These are phyloP conservation scores for Delphinella strobiligena DNA, from an alignment of 2,329 filamentous ascomycete genomes.

Conservation along the genomic window DNA sequence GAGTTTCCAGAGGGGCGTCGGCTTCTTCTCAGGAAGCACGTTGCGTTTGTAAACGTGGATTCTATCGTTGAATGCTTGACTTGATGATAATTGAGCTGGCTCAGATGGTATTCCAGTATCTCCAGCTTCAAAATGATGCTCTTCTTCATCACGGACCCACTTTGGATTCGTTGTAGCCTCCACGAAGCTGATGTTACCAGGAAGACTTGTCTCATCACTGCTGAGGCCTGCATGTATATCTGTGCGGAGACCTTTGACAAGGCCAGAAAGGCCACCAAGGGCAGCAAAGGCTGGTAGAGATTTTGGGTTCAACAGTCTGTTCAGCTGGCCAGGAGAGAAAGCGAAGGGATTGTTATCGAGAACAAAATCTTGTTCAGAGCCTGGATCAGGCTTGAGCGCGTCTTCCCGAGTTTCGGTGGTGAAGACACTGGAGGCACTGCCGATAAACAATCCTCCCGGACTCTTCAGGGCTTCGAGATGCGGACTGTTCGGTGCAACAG, in stretches of 20 bases:
- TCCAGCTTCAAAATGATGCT: not conserved
- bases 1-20: conserved; percentile 46
- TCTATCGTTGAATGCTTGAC: conserved; percentile 39
- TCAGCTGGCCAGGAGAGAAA: conserved; percentile 42
- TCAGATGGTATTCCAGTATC: not conserved
- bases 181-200: conserved; percentile 36
- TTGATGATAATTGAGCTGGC: conserved; percentile 4
- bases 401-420: conserved; percentile 14
- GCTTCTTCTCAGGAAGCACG: conserved; percentile 50
- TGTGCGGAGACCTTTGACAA: conserved; percentile 40
- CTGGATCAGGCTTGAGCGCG: conserved; percentile 18
- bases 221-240: conserved; percentile 37
- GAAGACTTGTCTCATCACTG: conserved; percentile 36
- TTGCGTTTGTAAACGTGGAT: conserved; percentile 50
- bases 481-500: conserved; percentile 1
- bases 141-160: conserved; percentile 14
- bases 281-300: conserved; percentile 37
- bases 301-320: conserved; percentile 41
- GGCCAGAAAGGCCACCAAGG: conserved; percentile 42
- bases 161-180: conserved; percentile 33
- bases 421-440: conserved; percentile 7
- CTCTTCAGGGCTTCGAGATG: conserved; percentile 5
- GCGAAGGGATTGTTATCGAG: conserved; percentile 37
- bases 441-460: conserved; percentile 5
- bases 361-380: conserved; percentile 17